phyloP scores from a whole-genome alignment of 257 asterid species.

The Dorcoceras hygrometricum region DNA sequence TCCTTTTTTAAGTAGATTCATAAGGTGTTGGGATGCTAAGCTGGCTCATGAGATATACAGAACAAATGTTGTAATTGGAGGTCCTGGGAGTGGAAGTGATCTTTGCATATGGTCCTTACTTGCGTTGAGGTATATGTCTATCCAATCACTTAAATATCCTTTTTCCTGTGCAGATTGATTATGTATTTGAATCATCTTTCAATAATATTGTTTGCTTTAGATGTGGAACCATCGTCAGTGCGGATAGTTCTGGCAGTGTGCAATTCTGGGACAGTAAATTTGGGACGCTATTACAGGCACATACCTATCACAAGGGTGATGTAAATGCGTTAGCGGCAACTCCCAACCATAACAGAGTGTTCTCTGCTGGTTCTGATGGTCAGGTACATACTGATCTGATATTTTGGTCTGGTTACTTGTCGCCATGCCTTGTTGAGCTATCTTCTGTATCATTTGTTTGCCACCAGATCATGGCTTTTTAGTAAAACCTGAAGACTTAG shows the following conservation, averaged over 20 bases:
- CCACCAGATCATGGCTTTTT: not conserved
- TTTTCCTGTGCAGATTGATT: not conserved
- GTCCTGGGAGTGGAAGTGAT: conserved; percentile 59
- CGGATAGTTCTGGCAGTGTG: conserved; percentile 86
- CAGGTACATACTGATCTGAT: conserved; percentile 52
- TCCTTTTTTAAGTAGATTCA: conserved; percentile 41
- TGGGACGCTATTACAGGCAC: conserved; percentile 86
- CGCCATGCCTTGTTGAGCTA: not conserved
- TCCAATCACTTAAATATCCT: conserved; percentile 1
- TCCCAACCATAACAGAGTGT: conserved; percentile 81
- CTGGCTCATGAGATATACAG: conserved; percentile 63
- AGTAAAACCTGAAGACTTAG: not conserved
- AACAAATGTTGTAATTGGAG: conserved; percentile 82
- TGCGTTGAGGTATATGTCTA: conserved; percentile 55
- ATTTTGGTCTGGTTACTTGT: not conserved
- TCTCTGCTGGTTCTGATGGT: conserved; percentile 96
- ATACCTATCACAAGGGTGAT: conserved; percentile 87
- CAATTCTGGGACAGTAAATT: conserved; percentile 88
- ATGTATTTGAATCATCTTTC: not conserved
- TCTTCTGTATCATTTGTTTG: not conserved
- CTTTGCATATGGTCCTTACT: conserved; percentile 86
- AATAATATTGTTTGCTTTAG: conserved; percentile 28
- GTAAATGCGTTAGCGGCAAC: conserved; percentile 85
- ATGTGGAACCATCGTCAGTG: conserved; percentile 64
- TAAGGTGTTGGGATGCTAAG: conserved; percentile 88